Evolutionary conservation across 805 yeast species (phyloP).

Genomic region (Saccharomyces mikatae): DNA sequence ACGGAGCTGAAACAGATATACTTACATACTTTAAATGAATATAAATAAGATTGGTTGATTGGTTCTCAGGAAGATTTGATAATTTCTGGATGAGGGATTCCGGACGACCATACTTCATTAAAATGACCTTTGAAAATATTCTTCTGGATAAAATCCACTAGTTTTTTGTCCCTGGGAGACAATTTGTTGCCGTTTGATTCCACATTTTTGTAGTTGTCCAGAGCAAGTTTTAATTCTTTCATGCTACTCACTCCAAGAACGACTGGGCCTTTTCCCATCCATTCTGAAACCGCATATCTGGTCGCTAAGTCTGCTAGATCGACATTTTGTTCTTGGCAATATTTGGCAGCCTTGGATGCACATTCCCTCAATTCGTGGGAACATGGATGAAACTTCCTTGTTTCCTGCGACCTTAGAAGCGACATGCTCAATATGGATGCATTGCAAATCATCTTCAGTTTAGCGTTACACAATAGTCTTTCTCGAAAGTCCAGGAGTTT

Average conservation of each 20-base stretch:
- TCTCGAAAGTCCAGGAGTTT: constrained; percentile 40
- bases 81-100: constrained; percentile 24
- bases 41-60: not conserved
- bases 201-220: constrained; percentile 47
- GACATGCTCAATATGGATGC: constrained; percentile 91
- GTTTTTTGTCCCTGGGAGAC: constrained; percentile 36
- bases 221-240: constrained; percentile 56
- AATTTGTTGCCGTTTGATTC: constrained; percentile 24
- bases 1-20: not conserved
- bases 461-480: constrained; percentile 43
- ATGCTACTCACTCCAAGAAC: constrained; percentile 71
- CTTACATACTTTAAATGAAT: not conserved
- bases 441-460: constrained; percentile 54
- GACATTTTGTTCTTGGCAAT: constrained; percentile 37
- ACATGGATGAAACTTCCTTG: constrained; percentile 80
- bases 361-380: constrained; percentile 42
- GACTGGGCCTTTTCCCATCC: constrained; percentile 51
- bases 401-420: constrained; percentile 55
- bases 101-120: constrained; percentile 61
- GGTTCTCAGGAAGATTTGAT: not conserved
- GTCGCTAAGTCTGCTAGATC: constrained; percentile 80
- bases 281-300: constrained; percentile 58
- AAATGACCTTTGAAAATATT: constrained; percentile 44
- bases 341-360: constrained; percentile 38
- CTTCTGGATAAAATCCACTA: constrained; percentile 37